A percentile compares a stretch with the other conserved stretches of the same genome.
phyloP scores from a whole-genome alignment of 139 green algal species.

The Limnomonas spitsbergensis region DNA sequence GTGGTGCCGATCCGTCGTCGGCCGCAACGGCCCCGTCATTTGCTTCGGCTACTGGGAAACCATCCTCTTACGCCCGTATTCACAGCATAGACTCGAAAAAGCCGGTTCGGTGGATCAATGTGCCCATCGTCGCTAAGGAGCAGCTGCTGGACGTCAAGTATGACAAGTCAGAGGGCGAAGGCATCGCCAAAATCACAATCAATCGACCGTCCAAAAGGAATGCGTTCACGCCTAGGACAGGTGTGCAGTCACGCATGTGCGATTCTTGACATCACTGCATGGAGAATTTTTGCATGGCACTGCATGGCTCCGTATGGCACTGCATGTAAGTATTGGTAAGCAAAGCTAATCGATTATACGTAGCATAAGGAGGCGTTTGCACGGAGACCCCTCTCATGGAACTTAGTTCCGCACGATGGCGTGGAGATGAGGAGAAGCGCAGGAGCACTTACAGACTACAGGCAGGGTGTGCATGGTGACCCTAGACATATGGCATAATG shows the following conservation, averaged over 20 bases:
- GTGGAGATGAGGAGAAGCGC: no score
- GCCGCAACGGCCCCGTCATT: conserved; percentile 20
- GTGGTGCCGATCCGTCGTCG: no score
- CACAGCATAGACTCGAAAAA: conserved; percentile 71
- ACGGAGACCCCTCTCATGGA: no score
- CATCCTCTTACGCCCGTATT: conserved; percentile 65
- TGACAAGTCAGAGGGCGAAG: conserved; percentile 77
- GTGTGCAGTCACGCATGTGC: conserved; percentile 25
- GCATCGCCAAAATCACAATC: conserved; percentile 95
- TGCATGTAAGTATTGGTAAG: background rate
- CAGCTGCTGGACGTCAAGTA: conserved; percentile 82
- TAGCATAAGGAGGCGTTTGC: no score
- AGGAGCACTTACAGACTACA: no score
- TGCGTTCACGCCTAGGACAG: conserved; percentile 89
- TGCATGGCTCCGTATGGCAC: background rate
- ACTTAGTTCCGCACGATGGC: no score
- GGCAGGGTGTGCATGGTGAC: no score
- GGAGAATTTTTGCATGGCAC: background rate
- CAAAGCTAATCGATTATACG: no score
- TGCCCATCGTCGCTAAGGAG: conserved; percentile 50
- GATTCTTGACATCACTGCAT: background rate
- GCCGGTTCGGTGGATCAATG: conserved; percentile 54
- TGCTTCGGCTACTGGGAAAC: conserved; percentile 32
- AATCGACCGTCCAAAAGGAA: conserved; percentile 91
- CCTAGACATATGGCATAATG: no score